Base-by-base conservation (phyloP, 2,329 filamentous ascomycete genomes). In the Thermoascus crustaceus region DNA sequence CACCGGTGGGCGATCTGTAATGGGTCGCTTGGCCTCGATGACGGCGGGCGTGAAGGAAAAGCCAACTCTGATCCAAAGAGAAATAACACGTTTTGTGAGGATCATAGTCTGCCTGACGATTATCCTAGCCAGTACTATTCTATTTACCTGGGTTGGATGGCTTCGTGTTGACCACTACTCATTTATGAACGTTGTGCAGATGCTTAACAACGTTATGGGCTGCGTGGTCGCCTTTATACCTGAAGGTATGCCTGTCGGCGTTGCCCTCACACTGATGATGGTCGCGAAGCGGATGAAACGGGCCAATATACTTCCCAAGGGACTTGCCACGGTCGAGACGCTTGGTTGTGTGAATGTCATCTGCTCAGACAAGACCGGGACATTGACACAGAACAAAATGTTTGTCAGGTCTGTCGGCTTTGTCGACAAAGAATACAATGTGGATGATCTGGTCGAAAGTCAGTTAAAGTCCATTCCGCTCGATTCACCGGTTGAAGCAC, bases 211-310 rank as follows among this genome's bases (percentile, higher is more conserved):
- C 49, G 82, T 82, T 42, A 83, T 88, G 39, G 76, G 73, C 20
- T 76, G 84, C 3, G 81, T 81, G 0, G 78, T 86, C 2, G 82
- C 82, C 1, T 85, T 86, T 53, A 84, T 87, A n/a, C 82, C 83
- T 0, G 82, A 86, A 56, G 81, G 81, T 11, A 67, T 85, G 2
- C 80, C 81, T 0, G 78, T 85, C 34, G 80, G 78, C 1, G 66
- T 85, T 20, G 82, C 80, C 0, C 74, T 80, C 1, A 81, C 78
- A 7, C 66, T 88, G 42, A 87, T 83, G 1, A 86, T 87, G 45
- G 78, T 78, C 2, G 82, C 84, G 13, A 82, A 80, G 42, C 72
- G 82, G 43, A 87, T 88, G 83, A 73, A 73, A 45, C 76, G 79
- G 57, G 78, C 84, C 58, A 81, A 82, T 47, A 78, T 87, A 31